Base-by-base conservation (phyloP, 1,139 yeast genomes). In the Suhomyces maxii region DNA sequence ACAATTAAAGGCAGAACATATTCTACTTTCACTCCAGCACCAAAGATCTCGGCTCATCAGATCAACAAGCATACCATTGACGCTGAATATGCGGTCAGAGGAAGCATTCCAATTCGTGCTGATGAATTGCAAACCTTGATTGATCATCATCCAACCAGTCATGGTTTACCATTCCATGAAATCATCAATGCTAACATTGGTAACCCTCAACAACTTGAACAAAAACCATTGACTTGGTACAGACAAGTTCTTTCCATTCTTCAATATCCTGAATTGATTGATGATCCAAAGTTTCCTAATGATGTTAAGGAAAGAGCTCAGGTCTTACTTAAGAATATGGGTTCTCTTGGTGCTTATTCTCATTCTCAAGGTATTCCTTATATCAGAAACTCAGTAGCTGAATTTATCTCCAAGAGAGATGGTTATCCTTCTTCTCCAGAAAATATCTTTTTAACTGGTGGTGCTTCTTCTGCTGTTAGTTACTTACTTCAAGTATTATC, bases 31-130 rank as follows among this genome's bases (percentile, higher is more conserved):
- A 37, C 32, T 13, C 53, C 48, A n/a, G 46, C 50, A 5, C 34
- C 43, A 53, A 58, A 3, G 58, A 59, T 13, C 34, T 51, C 34
- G 18, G 58, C 76, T 14, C 60, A 66, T 11, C 90, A 87, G 53
- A 72, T 90, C 54, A 91, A 91, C 65, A 83, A 79, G 48, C 74
- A 79, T 50, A 89, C 95, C 10, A 73, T 90, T 45, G 82, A 83
- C 47, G 97, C 99, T 25, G 84, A 91, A 61, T 93, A 93, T 61
- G 99, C 99, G 2, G 99, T 93, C 26, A 79, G 99, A 60, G 99
- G 99, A 26, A 77, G 83, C 37, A 86, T 95, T 48, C 97, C 99
- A n/a, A 81, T 85, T 53, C 80, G 90, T 56, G 98, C 99, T 18
- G 98, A 91, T 60, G 89, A 90, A 62, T 72, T 95, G 50, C 77